Evolutionary conservation across 2,329 filamentous ascomycete species (phyloP), one percentile per base, ranked within the genome.

Genomic region (Fusarium sp.): DNA sequence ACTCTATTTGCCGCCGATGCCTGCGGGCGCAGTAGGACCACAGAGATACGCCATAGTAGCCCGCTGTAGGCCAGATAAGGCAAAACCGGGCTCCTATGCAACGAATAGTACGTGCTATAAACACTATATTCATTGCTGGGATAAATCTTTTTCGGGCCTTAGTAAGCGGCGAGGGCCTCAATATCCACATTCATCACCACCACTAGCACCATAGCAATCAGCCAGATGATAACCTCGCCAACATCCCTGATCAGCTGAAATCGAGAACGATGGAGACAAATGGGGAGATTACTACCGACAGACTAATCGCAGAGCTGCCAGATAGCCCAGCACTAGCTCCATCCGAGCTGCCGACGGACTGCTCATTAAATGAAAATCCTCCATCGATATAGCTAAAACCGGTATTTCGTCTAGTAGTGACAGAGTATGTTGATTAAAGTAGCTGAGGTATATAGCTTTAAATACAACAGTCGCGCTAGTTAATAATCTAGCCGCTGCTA

Each of bases 1-100:
- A 63, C 48, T 64, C 66, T 23, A 32, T 64, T 34, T 68, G 66
- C 30, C 60, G 66, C 23, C 66, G 60, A 30, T 68, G 66, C 25
- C 66, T 43, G 23, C 58, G 34, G n/a, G 60, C 18, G 50, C 39
- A 63, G 34, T 45, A 39, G 13, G 60, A 27, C 27, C n/a, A 37
- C 11, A 63, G 27, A 63, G n/a, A 35, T 54, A 35, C 54, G 25
- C 23, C 34, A 11, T 27, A 37, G 37, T 20, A 52, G 54, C 30
- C n/a, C 20, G n/a, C 54, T 34, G 13, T 20, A 37, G 20, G 11
- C 32, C 54, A 14, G 32, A 37, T 32, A 23, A 57, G 30, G 20
- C 54, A 57, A 32, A 14, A 30, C 37, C 30, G 35, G 34, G 45
- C 45, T 27, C 54, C 54, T 32, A n/a, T 37, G 32, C 54, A 35